Base-by-base conservation (phyloP, 1,284 basidiomycete genomes). In the Moniliella sp. region DNA sequence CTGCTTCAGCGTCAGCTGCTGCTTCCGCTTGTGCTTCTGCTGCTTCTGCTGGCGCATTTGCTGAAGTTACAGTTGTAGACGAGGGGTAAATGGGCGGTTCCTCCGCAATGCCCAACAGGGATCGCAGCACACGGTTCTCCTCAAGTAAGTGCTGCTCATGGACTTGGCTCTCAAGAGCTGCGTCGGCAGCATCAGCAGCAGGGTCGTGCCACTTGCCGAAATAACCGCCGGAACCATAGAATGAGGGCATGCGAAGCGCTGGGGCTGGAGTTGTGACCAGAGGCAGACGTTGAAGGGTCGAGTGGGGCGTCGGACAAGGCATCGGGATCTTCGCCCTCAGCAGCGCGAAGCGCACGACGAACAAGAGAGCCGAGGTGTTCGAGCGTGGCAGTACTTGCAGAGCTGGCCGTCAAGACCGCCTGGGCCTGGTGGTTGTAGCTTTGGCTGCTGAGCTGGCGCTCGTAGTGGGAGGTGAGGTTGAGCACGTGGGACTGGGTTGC, bases 401-500 rank as follows among this genome's bases (percentile, higher is more conserved):
- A 52, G 17, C 37, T 37, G 10, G 43, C 40, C 0, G 39, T 39
- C 1, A 54, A 35, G n/a, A 40, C 38, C 25, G 44, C 38, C 27
- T 42, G 35, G 14, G 48, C 49, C 8, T 42, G 42, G n/a, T n/a
- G n/a, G 17, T 42, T 37, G 18, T 54, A 41, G 4, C 45, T 39
- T 8, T 44, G 46, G 25, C 40, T 37, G 4, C 47, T 36, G n/a
- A 93, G 70, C 4, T 93, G 68, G 3, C 69, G 66, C 54, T 93
- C 83, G 64, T 97, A 97, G 62, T 97, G 84, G 31, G 76, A 73
- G 33, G 78, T 79, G 9, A 94, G 66, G 0, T 77, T 78, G 8
- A 81, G 68, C 49, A 91, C 82, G 59, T 94, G 83, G 46, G 78
- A 76, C 54, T 88, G 81, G 0, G 83, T 81, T 11, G 88, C 79